Evolutionary conservation across 805 yeast genomes (phyloP), one percentile per base, ranked within the genome.

Genomic region (Candida ponderosae): DNA sequence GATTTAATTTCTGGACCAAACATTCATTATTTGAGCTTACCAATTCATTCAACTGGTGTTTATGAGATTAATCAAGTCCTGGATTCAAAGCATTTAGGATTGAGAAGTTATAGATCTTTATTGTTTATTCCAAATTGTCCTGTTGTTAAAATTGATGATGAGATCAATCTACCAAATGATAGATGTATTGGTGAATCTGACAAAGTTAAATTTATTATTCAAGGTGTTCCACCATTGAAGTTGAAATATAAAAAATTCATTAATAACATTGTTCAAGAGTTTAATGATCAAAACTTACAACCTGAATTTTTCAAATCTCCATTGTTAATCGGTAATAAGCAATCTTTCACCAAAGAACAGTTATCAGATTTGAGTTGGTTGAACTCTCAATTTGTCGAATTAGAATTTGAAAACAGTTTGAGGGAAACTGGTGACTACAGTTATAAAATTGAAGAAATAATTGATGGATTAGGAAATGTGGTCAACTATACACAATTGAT

Each of bases 101-200:
- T 85, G 26, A 72, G 84, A 47, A 65, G 78, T 2, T 72, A 67
- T 43, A 74, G 71, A 42, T 73, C 82, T 1, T 80, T 77, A 35
- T 66, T 87, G 27, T 51, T 81, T 16, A 66, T 93, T 8, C 79
- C 94, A 4, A 56, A 67, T 31, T 90, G 98, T 56, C 98, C 98
- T 1, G 63, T 62, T 4, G 95, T 86, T 0, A 57, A 66, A 17
- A 71, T 87, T 37, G 46, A 54, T 4, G 59, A 57, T 5, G 3
- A 24, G 11, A 42, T 38, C 14, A 41, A 64, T 19, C 65, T 71
- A 0, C 38, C 51, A 6, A 54, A 51, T 29, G 75, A 79, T 47
- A 68, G 72, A 44, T 93, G 97, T 63, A 61, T 78, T 27, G 85
- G 81, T 24, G 76, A 69, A 15, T 35, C 56, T 4, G 84, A 77